A percentile compares a stretch with the other conserved stretches of the same genome.
These are phyloP conservation scores for Pythium guiyangense DNA, from an alignment of 352 stramenopile species.

Conservation along the genomic window DNA sequence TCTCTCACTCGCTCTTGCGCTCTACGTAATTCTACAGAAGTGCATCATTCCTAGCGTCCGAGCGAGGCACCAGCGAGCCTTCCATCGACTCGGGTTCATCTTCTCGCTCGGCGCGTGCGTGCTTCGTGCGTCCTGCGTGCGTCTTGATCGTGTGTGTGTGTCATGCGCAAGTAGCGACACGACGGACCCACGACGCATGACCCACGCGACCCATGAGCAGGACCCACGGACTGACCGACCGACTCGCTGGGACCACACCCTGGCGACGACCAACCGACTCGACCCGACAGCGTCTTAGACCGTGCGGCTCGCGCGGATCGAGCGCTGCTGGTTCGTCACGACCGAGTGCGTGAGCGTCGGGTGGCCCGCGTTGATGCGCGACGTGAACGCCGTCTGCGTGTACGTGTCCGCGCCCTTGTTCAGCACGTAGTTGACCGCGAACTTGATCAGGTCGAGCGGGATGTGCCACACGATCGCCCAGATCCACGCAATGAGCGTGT, in stretches of 20 bases:
- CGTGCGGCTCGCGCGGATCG: conserved; percentile 59
- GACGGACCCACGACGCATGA: no score
- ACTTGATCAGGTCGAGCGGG: conserved; percentile 75
- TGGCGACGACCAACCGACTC: not conserved
- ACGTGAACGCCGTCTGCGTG: conserved; percentile 56
- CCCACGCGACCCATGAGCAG: no score
- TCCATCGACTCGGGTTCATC: no score
- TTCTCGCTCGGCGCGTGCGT: no score
- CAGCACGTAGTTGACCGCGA: conserved; percentile 60
- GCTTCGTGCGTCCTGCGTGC: no score
- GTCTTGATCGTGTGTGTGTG: no score
- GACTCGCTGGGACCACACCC: no score
- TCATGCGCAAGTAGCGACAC: no score
- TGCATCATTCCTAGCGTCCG: conserved; percentile 3
- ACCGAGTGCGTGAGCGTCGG: conserved; percentile 56
- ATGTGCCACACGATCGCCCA: conserved; percentile 72
- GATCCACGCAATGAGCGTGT: conserved; percentile 62
- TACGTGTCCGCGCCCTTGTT: conserved; percentile 47
- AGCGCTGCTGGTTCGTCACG: conserved; percentile 56
- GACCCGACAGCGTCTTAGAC: conserved; percentile 41
- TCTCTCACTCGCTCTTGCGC: not conserved
- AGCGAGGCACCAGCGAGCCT: no score
- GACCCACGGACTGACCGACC: no score
- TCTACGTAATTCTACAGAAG: conserved; percentile 33
- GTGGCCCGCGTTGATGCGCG: conserved; percentile 73